A percentile compares a stretch with the other conserved stretches of the same genome.
These are phyloP conservation scores for Fusarium anguioides DNA, from an alignment of 2,329 filamentous ascomycete species.

Conservation along the genomic window DNA sequence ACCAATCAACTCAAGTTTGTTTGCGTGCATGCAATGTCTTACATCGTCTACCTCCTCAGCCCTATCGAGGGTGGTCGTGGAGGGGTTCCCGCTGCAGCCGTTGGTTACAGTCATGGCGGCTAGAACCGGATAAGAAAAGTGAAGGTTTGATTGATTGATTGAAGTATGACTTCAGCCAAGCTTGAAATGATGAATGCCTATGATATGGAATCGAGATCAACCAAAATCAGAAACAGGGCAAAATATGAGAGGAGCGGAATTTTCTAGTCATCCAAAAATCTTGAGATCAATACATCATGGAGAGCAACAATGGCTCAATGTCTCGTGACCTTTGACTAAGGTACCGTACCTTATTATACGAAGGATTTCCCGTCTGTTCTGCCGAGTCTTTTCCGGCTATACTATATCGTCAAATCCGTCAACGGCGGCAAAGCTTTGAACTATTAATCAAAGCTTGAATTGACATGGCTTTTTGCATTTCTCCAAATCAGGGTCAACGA, in stretches of 20 bases:
- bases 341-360: too few species aligned
- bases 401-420: not conserved
- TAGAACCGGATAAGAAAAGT: conserved; percentile 13
- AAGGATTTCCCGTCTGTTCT: conserved; percentile 38
- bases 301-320: conserved; percentile 26
- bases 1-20: conserved; percentile 20
- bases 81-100: conserved; percentile 38
- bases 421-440: not conserved
- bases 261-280: conserved; percentile 19
- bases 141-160: not conserved
- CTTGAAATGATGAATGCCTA: not conserved
- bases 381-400: conserved; percentile 45
- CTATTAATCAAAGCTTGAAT: not conserved
- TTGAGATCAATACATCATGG: conserved; percentile 30
- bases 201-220: not conserved
- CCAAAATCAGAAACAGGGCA: not conserved
- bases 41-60: conserved; percentile 50
- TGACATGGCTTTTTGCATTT: not conserved
- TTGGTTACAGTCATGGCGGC: conserved; percentile 45
- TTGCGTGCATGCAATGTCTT: conserved; percentile 21
- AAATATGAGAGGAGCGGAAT: not conserved
- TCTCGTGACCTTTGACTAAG: conserved; percentile 42
- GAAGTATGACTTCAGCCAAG: not conserved
- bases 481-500: not conserved
- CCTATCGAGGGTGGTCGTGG: conserved; percentile 43